These are phyloP conservation scores for Sclerospora graminicola DNA, from an alignment of 352 stramenopile genomes.

Conservation along the genomic window DNA sequence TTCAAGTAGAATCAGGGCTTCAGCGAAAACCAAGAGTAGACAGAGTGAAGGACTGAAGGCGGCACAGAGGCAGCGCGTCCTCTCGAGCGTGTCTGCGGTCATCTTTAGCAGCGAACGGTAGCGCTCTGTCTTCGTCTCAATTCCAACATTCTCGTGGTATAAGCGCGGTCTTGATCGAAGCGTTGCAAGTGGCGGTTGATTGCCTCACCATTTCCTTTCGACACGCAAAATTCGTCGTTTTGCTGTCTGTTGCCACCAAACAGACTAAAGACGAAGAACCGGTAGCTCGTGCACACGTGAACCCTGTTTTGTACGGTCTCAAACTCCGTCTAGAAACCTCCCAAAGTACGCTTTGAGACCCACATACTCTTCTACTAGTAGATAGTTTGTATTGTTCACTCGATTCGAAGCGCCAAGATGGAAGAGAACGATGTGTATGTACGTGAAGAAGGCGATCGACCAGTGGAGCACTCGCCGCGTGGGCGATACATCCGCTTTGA, in stretches of 20 bases:
- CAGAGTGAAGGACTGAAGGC: conserved; percentile 18
- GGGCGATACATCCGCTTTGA: conserved; percentile 82
- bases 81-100: conserved; percentile 12
- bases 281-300: no score
- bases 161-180: conserved; percentile 7
- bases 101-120: conserved; percentile 6
- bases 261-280: no score
- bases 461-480: conserved; percentile 69
- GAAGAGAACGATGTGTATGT: conserved; percentile 63
- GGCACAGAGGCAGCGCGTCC: conserved; percentile 16
- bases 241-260: not conserved
- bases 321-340: no score
- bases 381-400: not conserved
- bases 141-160: conserved; percentile 6
- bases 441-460: conserved; percentile 59
- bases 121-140: conserved; percentile 9
- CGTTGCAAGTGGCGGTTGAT: conserved; percentile 4
- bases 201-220: not conserved
- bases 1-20: conserved; percentile 17
- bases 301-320: no score
- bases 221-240: not conserved
- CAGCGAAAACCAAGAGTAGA: conserved; percentile 22
- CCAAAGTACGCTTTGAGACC: not conserved
- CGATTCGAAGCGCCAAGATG: conserved; percentile 17
- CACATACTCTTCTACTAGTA: not conserved